Percentiles rank a stretch among this genome's conserved stretches.
Conservation (phyloP, 495 filamentous ascomycete genomes). For the Talaromyces ruber region DNA sequence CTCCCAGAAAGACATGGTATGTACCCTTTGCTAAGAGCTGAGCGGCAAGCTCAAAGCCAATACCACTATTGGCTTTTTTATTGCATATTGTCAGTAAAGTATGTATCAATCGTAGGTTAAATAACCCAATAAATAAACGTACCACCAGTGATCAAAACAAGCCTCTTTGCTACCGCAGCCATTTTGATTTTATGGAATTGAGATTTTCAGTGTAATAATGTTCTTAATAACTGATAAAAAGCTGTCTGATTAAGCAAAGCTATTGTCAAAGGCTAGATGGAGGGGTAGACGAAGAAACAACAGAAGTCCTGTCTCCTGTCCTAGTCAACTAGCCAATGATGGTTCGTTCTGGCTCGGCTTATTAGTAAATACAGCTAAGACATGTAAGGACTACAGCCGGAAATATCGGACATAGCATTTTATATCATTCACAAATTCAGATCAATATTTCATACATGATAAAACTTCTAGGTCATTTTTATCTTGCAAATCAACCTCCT, state of each 20-base stretch:
- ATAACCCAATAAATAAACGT: neutral
- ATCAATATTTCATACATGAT: neutral
- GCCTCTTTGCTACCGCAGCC: neutral
- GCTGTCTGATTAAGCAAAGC: neutral
- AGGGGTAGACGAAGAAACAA: neutral
- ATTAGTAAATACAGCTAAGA: neutral
- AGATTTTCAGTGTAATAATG: no score
- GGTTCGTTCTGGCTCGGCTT: no score
- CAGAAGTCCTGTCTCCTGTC: neutral
- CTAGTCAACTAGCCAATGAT: neutral
- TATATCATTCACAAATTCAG: neutral
- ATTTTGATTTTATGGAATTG: neutral
- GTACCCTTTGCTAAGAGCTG: conserved; percentile 14
- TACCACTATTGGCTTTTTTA: conserved; percentile 18
- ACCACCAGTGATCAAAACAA: conserved; percentile 6
- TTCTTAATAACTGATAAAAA: neutral
- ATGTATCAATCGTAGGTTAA: neutral
- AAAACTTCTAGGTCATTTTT: neutral
- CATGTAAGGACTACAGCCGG: neutral
- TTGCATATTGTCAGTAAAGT: conserved; percentile 4
- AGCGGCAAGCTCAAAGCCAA: conserved; percentile 21
- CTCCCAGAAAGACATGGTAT: conserved; percentile 23
- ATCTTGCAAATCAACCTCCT: neutral
- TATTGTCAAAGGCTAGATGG: neutral
- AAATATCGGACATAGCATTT: neutral